Evolutionary conservation across 495 filamentous ascomycete species (phyloP).

Genomic region (Letharia columbiana): DNA sequence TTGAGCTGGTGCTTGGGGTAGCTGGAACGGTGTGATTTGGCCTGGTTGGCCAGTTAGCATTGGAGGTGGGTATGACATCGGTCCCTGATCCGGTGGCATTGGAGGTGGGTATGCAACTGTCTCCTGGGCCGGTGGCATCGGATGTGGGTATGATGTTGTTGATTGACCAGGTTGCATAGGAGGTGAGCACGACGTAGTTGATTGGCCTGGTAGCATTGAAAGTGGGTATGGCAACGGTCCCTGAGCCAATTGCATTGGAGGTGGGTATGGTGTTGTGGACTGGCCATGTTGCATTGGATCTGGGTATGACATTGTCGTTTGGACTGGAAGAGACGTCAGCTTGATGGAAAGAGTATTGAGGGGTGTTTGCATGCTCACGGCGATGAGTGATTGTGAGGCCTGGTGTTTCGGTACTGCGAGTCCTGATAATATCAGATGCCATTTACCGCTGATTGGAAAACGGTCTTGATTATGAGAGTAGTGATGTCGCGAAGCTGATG

Average conservation of each 20-base stretch:
- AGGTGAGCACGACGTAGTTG: neutral
- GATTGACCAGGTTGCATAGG: neutral
- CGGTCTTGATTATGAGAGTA: neutral
- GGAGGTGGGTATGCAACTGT: neutral
- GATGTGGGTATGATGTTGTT: neutral
- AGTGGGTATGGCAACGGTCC: neutral
- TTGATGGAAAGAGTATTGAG: neutral
- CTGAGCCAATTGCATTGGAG: neutral
- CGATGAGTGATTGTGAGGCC: neutral
- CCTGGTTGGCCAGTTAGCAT: neutral
- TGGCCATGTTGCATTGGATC: neutral
- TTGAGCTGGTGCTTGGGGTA: neutral
- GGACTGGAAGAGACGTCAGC: neutral
- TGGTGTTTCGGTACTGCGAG: neutral
- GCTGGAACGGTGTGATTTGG: neutral
- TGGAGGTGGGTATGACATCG: neutral
- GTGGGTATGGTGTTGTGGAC: neutral
- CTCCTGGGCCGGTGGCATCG: neutral
- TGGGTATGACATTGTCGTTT: neutral
- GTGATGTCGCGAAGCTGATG: neutral
- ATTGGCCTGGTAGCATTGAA: neutral
- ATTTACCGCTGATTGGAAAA: neutral
- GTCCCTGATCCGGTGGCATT: neutral
- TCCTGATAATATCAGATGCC: neutral
- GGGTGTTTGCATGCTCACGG: neutral